Evolutionary conservation across 305 asterid species (phyloP), one percentile per base, ranked within the genome.

Genomic region (Euphrasia arctica): DNA sequence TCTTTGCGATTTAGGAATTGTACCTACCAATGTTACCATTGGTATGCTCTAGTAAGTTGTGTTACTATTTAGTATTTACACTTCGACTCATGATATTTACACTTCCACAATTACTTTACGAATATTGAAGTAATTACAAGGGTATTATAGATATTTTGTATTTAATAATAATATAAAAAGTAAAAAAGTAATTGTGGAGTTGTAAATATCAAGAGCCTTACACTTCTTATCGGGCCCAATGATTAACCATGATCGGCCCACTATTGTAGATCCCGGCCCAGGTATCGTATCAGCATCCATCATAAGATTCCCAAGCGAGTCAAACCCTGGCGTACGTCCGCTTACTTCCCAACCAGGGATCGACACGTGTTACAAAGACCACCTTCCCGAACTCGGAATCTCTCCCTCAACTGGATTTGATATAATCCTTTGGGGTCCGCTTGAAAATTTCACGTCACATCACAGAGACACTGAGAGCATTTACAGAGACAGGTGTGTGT

Each of bases 341-440:
- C 45, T 59, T 14, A 10, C 42, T 43, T 4, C 22, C 75, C 73
- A 74, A 69, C 55, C 69, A 62, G 10, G 18, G 5, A 22, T 0
- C 3, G 39, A 62, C 84, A 79, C 79, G 81, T 74, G 79, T 54
- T 79, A 10, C 12, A 9, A 11, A 3, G 0, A 29, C 49, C 64
- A 43, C 58, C 72, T 56, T 63, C 62, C 49, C 73, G 76, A 75
- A 70, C 86, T 69, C 62, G 52, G 58, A 63, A 74, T 58, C 80
- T 77, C 72, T 14, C 65, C 58, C 70, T 76, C 14, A 83, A 67
- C 79, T 74, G 77, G 69, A 82, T 72, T 88, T 72, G 70, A 82
- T 74, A 73, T 70, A 72, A 69, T 43, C 52, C 62, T 62, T 79
- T 80, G 86, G 83, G 76, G 82, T 85, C 94, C 91, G 86, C 85